phyloP scores from a whole-genome alignment of 768 basidiomycete species.

The Leccinum subtestaceum region DNA sequence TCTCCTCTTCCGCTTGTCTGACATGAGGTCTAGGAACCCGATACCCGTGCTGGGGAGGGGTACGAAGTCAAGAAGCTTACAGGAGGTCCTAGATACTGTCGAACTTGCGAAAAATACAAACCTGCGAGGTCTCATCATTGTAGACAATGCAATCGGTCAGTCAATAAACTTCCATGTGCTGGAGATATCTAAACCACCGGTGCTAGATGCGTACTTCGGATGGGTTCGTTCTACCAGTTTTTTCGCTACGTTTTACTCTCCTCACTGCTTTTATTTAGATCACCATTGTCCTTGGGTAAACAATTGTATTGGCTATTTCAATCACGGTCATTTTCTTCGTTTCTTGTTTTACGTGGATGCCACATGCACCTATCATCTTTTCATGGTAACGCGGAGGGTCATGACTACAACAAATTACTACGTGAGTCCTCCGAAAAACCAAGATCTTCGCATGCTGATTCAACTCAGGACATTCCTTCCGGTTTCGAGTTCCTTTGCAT shows the following conservation, averaged over 20 bases:
- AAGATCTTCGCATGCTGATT: background rate
- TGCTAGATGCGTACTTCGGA: conserved; percentile 76
- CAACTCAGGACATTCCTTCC: conserved; percentile 62
- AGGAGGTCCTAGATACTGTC: conserved; percentile 79
- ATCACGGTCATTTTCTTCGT: conserved; percentile 85
- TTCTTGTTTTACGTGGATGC: conserved; percentile 92
- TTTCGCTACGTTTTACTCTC: background rate
- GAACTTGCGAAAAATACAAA: conserved; percentile 81
- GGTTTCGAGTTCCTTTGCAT: conserved; percentile 73
- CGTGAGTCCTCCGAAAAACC: conserved; percentile 37
- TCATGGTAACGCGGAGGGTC: conserved; percentile 75
- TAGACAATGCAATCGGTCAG: conserved; percentile 76
- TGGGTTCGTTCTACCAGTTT: conserved; percentile 54
- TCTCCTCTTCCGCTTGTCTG: background rate
- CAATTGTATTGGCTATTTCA: conserved; percentile 92
- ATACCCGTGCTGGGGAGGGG: conserved; percentile 60
- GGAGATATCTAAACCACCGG: conserved; percentile 1
- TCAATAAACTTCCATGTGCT: conserved; percentile 7
- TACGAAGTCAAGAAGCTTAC: conserved; percentile 91
- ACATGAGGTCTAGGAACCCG: conserved; percentile 53
- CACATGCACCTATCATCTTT: conserved; percentile 83
- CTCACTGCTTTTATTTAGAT: conserved; percentile 42
- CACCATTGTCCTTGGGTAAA: conserved; percentile 94
- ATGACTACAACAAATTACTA: conserved; percentile 50
- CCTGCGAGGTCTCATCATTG: conserved; percentile 94